Conservation (phyloP, 1,284 basidiomycete species). For the Moesziomyces sp. region DNA sequence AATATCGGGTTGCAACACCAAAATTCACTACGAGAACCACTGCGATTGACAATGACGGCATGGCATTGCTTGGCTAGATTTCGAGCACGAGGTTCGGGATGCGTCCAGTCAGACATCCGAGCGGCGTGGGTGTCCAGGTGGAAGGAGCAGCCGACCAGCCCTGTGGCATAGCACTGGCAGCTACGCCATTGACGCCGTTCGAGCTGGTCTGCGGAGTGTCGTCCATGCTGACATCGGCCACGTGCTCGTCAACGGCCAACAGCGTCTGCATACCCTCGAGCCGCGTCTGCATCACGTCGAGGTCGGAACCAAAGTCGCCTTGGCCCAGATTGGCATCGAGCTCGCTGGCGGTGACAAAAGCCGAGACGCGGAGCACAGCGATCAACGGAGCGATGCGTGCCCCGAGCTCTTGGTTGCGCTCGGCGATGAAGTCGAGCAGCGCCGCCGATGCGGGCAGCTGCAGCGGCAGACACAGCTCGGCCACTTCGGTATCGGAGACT, state of each 20-base stretch:
- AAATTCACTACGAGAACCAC: too few species aligned
- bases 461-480: constrained; percentile 21
- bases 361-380: constrained; percentile 10
- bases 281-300: constrained; percentile 28
- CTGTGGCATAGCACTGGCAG: constrained; percentile 8
- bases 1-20: too few species aligned
- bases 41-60: background rate
- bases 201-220: too few species aligned
- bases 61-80: background rate
- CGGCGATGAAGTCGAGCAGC: constrained; percentile 19
- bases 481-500: constrained; percentile 17
- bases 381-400: constrained; percentile 15
- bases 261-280: background rate
- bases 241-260: background rate
- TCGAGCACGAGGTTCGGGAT: constrained; percentile 28
- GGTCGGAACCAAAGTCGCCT: constrained; percentile 18
- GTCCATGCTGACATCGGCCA: too few species aligned
- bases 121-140: constrained; percentile 28
- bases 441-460: constrained; percentile 1
- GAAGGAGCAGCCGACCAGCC: constrained; percentile 19
- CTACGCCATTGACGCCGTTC: background rate
- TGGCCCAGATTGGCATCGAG: background rate
- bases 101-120: constrained; percentile 28
- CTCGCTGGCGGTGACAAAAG: constrained; percentile 1
- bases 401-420: constrained; percentile 14